phyloP scores from a whole-genome alignment of 139 green algal genomes.

The Tetraselmis chui region DNA sequence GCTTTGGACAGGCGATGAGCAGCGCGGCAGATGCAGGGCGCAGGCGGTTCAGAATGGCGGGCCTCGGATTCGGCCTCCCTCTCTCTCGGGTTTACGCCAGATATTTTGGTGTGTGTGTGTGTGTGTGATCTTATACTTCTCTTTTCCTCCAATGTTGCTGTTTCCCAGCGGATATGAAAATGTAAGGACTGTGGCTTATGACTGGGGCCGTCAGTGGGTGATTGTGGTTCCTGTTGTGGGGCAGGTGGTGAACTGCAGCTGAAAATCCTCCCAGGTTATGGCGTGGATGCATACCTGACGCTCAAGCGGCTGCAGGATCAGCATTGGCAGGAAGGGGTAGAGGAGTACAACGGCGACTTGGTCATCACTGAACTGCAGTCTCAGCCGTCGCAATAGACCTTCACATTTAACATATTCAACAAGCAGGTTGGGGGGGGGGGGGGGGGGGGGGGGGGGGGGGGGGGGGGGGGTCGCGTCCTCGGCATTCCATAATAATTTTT shows the following conservation, averaged over 20 bases:
- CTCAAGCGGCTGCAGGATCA: constrained; percentile 45
- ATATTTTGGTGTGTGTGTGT: constrained; percentile 78
- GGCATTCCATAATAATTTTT: too few relatives aligned
- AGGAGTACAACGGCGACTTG: background rate
- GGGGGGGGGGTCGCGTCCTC: background rate
- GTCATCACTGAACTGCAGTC: background rate
- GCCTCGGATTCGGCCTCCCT: constrained; percentile 83
- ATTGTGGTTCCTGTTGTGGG: background rate
- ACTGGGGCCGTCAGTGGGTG: background rate
- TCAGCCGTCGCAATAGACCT: too few relatives aligned
- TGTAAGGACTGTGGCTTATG: too few relatives aligned
- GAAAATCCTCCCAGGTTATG: constrained; percentile 66
- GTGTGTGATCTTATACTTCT: too few relatives aligned
- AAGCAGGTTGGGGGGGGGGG: background rate
- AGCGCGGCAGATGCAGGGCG: background rate
- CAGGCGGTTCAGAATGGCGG: constrained; percentile 50
- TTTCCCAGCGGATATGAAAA: too few relatives aligned
- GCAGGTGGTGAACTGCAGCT: constrained; percentile 59
- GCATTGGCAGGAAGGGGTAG: constrained; percentile 21
- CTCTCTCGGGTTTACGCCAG: constrained; percentile 77
- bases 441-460: too few relatives aligned
- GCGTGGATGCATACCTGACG: constrained; percentile 68
- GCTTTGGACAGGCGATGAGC: background rate
- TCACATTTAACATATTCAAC: too few relatives aligned
- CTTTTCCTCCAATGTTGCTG: too few relatives aligned